These are phyloP conservation scores for Apiotrichum brassicae DNA, from an alignment of 1,284 basidiomycete genomes.

Conservation along the genomic window DNA sequence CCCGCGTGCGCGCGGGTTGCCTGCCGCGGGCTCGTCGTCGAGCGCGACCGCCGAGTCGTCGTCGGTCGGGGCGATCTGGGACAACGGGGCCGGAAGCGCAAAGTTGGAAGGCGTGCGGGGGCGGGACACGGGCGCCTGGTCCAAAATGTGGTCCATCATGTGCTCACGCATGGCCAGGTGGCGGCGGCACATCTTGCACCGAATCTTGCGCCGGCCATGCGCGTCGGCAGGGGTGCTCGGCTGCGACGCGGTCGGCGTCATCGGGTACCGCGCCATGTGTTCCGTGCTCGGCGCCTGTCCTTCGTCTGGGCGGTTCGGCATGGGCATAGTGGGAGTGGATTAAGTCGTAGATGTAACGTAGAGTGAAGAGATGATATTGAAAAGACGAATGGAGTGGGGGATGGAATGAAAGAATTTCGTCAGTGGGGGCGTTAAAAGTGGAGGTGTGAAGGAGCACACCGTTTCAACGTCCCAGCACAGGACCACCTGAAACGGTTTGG, in stretches of 20 bases:
- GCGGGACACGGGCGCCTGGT: constrained; percentile 30
- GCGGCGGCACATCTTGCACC: constrained; percentile 86
- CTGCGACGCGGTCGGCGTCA: constrained; percentile 58
- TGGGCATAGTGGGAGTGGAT: background rate
- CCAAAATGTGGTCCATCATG: constrained; percentile 76
- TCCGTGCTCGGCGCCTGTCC: constrained; percentile 58
- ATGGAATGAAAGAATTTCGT: background rate
- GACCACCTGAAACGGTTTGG: too few species aligned
- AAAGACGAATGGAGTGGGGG: background rate
- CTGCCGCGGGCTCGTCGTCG: constrained; percentile 1
- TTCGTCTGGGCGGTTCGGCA: constrained; percentile 52
- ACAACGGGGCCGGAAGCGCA: constrained; percentile 16
- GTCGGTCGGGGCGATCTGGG: background rate
- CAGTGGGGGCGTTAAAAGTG: background rate
- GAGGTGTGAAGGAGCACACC: background rate
- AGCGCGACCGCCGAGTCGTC: constrained; percentile 5
- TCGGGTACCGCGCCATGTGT: constrained; percentile 70
- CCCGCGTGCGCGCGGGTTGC: constrained; percentile 1
- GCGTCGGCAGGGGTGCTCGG: constrained; percentile 54
- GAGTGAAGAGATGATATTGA: too few species aligned
- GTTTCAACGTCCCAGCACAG: background rate
- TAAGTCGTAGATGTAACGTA: too few species aligned
- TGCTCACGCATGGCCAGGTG: constrained; percentile 82
- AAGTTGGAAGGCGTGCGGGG: constrained; percentile 39
- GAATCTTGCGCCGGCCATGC: constrained; percentile 52